Base-by-base conservation (phyloP, 2,329 filamentous ascomycete genomes). In the Drechslerella dactyloides region DNA sequence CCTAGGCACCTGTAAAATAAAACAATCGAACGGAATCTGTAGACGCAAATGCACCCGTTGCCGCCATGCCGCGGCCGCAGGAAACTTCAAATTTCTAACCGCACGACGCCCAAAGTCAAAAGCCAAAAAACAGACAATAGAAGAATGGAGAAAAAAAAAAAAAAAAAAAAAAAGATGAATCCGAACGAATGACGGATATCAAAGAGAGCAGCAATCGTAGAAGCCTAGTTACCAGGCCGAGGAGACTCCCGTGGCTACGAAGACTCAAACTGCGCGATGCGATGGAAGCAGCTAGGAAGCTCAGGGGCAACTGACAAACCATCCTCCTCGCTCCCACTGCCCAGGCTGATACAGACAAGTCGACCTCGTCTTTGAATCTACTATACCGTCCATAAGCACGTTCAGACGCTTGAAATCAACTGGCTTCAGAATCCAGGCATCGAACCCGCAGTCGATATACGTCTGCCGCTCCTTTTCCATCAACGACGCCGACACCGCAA, bases 351-450 rank as follows among this genome's bases (percentile, higher is more conserved):
- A 96, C 0, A 92, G 78, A 75, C 86, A 88, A n/a, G 82, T 79
- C 17, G 84, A 79, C 17, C 90, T 84, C 0, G 84, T 80, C 0
- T 84, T 80, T 0, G 84, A 81, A 51, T 90, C 84, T 1, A 86
- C 83, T 42, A 94, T 90, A 0, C 90, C 91, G 0, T 82, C 79
- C 62, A 96, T 83, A 6, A 96, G 82, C 21, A 84, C 83, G 68
- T 86, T 86, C 0, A 96, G 82, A 7, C 91, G 84, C 75, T 87
- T 86, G 77, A 96, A 96, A 70, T 93, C 87, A 50, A 96, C 90
- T 0, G 91, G 91, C 77, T 96, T 96, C 65, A 96, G 81, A 24
- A 96, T 92, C 91, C 91, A 96, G 23, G 89, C 92, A 75, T 96
- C 91, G 75, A 96, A 96, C 0, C 92, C 92, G 5, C 87, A 87